A percentile compares a stretch with the other conserved stretches of the same genome.
Evolutionary conservation across 768 basidiomycete species (phyloP).

Genomic region (Tulasnella sp.): DNA sequence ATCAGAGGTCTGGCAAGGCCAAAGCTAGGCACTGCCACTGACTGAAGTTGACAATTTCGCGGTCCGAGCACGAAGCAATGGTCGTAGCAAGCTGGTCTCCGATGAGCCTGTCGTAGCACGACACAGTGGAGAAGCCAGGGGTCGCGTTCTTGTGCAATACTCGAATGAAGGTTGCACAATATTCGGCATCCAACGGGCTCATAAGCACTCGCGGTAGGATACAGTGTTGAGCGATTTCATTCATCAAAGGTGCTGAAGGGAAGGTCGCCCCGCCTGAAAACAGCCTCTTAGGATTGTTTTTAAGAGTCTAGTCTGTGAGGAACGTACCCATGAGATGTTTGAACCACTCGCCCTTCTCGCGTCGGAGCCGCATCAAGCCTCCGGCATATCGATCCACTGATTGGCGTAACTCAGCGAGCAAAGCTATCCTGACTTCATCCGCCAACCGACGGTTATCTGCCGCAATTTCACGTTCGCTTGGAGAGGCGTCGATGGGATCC

Average conservation of each 20-base stretch:
- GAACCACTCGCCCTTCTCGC: slow-evolving; percentile 86
- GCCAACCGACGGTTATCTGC: slow-evolving; percentile 12
- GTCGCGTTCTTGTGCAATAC: slow-evolving; percentile 88
- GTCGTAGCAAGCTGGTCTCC: slow-evolving; percentile 81
- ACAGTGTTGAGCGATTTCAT: slow-evolving; percentile 76
- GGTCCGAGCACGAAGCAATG: slow-evolving; percentile 92
- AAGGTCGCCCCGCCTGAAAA: slow-evolving; percentile 46
- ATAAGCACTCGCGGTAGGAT: slow-evolving; percentile 88
- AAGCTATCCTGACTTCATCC: slow-evolving; percentile 10
- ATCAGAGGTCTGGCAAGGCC: background rate
- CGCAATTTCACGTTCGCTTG: slow-evolving; percentile 47
- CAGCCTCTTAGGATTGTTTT: slow-evolving; percentile 44
- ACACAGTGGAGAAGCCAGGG: slow-evolving; percentile 81
- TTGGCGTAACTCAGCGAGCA: slow-evolving; percentile 22
- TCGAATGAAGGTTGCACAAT: slow-evolving; percentile 88
- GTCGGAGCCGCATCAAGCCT: slow-evolving; percentile 62
- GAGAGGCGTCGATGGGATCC: slow-evolving; percentile 50
- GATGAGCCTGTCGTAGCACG: slow-evolving; percentile 85
- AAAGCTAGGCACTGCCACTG: slow-evolving; percentile 37
- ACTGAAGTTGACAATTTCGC: slow-evolving; percentile 96
- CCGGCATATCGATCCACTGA: background rate
- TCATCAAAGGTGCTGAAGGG: slow-evolving; percentile 52
- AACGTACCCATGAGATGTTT: slow-evolving; percentile 53
- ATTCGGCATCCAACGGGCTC: slow-evolving; percentile 98
- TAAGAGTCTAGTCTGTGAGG: background rate